Percentiles rank a stretch among this genome's conserved stretches.
phyloP scores from a whole-genome alignment of 164 flowering plant species.

The Dillenia turbinata region DNA sequence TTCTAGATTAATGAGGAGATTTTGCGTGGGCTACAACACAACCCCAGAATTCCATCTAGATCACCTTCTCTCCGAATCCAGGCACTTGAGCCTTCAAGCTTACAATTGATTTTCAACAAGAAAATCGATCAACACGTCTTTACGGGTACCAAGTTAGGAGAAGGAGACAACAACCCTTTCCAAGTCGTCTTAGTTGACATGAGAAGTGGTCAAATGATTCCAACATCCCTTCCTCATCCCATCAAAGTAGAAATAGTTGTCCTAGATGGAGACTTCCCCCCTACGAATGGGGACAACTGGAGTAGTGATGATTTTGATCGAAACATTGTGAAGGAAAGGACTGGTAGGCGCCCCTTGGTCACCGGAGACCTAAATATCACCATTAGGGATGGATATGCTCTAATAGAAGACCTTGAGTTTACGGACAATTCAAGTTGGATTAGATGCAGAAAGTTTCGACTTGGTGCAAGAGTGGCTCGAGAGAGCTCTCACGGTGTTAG shows the following conservation, averaged over 20 bases:
- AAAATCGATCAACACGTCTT: slow-evolving; percentile 51
- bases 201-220: slow-evolving; percentile 7
- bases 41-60: neutral
- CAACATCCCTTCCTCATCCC: slow-evolving; percentile 17
- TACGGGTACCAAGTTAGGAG: slow-evolving; percentile 53
- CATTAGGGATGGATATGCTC: slow-evolving; percentile 36
- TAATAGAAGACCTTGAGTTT: slow-evolving; percentile 43
- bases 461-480: slow-evolving; percentile 48
- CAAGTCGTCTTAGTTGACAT: slow-evolving; percentile 36
- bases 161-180: slow-evolving; percentile 30
- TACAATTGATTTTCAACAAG: slow-evolving; percentile 39
- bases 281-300: slow-evolving; percentile 33
- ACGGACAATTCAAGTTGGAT: slow-evolving; percentile 87
- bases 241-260: slow-evolving; percentile 54
- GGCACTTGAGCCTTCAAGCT: slow-evolving; percentile 34
- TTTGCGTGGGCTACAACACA: slow-evolving; percentile 31
- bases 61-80: slow-evolving; percentile 46
- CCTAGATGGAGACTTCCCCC: slow-evolving; percentile 57
- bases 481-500: slow-evolving; percentile 29
- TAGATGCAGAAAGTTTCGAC: slow-evolving; percentile 50
- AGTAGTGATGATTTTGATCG: slow-evolving; percentile 40
- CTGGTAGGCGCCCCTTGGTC: slow-evolving; percentile 60
- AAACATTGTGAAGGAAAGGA: slow-evolving; percentile 45
- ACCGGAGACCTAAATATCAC: slow-evolving; percentile 44
- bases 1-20: slow-evolving; percentile 69